Evolutionary conservation across 768 basidiomycete species (phyloP), one percentile per base, ranked within the genome.

Genomic region (Hygrophorus pudorinus): DNA sequence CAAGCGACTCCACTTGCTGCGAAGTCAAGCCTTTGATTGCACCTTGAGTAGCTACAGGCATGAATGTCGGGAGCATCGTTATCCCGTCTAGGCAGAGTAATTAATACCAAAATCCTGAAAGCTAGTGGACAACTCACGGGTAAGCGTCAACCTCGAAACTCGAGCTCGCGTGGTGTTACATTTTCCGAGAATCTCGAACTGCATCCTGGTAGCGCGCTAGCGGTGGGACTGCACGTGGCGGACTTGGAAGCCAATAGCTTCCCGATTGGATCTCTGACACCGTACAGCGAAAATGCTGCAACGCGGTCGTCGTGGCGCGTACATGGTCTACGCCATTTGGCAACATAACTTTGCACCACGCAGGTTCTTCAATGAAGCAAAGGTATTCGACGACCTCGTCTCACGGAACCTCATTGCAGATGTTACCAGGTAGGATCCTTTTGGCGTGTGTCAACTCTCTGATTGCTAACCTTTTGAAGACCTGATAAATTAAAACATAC

Each of bases 31-130:
- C 88, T 62, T 94, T 94, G 56, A 93, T 88, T 5, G 89, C 85
- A 13, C 84, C 88, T 57, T 93, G 90, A 3, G 90, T 93, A 2
- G 88, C 89, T 7, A 92, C 88, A 2, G 89, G 90, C 90, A 92
- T 93, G 54, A 93, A 93, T 0, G 89, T 88, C 1, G 89, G 89
- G 14, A 91, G 66, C 70, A 83, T 77, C 1, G 88, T 91, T 31
- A 73, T 65, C 7, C 86, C 87, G 65, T 90, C 86, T 88, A 48
- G 17, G 51, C 14, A 36, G n/a, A 38, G 7, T 24, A 32, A 29
- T 18, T 28, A 32, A 32, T 14, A 46, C 14, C 2, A 40, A 36
- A 33, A 41, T 35, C 44, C 46, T 48, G 27, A 45, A 10, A 46
- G 35, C 24, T 32, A 38, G 2, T 12, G 13, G 49, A 31, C 12